Evolutionary conservation across 257 asterid species (phyloP).

Genomic region (Scutellaria barbata): DNA sequence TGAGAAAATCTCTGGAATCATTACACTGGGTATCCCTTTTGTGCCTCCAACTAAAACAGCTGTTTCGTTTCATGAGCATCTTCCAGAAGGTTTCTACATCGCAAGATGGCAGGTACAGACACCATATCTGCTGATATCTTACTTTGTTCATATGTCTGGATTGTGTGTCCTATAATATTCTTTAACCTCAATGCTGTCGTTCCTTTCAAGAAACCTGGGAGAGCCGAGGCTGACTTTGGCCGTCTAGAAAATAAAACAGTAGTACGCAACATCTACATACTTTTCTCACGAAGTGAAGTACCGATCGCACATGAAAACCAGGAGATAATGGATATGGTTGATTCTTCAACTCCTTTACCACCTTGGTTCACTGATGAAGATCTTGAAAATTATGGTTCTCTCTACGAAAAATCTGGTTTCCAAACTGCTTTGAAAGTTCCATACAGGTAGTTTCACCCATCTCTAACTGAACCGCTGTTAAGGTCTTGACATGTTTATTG

Average conservation of each 20-base stretch:
- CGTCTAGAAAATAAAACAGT: conserved; percentile 53
- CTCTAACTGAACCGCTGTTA: neutral
- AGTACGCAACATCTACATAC: conserved; percentile 49
- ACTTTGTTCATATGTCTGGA: neutral
- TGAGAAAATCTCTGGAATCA: conserved; percentile 48
- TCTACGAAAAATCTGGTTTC: conserved; percentile 65
- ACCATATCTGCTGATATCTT: neutral
- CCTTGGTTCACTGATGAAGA: conserved; percentile 65
- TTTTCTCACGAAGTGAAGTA: conserved; percentile 45
- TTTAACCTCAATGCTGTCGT: neutral
- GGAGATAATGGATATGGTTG: conserved; percentile 62
- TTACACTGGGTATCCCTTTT: conserved; percentile 59
- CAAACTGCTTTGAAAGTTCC: conserved; percentile 64
- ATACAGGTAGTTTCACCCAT: conserved; percentile 48
- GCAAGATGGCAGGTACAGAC: conserved; percentile 68
- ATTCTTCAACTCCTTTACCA: conserved; percentile 56
- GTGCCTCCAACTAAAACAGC: conserved; percentile 40
- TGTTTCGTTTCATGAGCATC: conserved; percentile 8
- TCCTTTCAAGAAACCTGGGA: conserved; percentile 48
- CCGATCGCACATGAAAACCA: conserved; percentile 52
- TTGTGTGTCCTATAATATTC: neutral
- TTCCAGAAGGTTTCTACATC: conserved; percentile 66
- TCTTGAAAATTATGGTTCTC: conserved; percentile 53
- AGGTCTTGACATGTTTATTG: neutral
- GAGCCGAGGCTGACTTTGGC: conserved; percentile 63